These are phyloP conservation scores for Stereocaulon alpinum DNA, from an alignment of 495 filamentous ascomycete species.

Conservation along the genomic window DNA sequence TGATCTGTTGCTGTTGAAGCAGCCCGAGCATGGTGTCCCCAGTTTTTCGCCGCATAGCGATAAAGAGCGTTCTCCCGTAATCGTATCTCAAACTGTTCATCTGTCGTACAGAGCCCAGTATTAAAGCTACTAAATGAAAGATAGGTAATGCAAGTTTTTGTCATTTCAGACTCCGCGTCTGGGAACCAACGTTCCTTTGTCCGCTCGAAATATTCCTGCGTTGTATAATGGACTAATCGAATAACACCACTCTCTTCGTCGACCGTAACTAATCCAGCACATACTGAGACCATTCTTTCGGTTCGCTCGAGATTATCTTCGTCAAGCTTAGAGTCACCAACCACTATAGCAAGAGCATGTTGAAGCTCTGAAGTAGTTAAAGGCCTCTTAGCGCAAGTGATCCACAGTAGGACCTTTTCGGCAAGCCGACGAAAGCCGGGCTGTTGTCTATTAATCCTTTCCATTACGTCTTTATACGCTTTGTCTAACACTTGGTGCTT, in stretches of 20 bases:
- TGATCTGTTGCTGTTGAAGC: background rate
- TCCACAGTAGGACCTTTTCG: background rate
- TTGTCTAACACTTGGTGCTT: no score
- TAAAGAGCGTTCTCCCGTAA: background rate
- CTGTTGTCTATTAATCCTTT: background rate
- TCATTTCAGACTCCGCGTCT: slow-evolving; percentile 11
- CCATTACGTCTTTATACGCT: background rate
- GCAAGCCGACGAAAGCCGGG: background rate
- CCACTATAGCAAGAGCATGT: slow-evolving; percentile 31
- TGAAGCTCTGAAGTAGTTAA: background rate
- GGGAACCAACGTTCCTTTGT: slow-evolving; percentile 5
- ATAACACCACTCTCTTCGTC: slow-evolving; percentile 23
- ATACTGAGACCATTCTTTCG: slow-evolving; percentile 27
- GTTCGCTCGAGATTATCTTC: slow-evolving; percentile 26
- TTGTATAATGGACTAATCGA: slow-evolving; percentile 25
- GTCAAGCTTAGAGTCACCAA: slow-evolving; percentile 25
- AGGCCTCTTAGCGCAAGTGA: background rate
- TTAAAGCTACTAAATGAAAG: slow-evolving; percentile 1
- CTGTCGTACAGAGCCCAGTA: background rate
- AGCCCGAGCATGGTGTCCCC: slow-evolving; percentile 18
- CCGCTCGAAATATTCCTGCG: slow-evolving; percentile 25
- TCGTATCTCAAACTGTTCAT: background rate
- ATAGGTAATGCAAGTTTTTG: slow-evolving; percentile 21
- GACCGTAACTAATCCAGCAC: slow-evolving; percentile 25
- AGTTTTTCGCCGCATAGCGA: slow-evolving; percentile 1